Base-by-base conservation (phyloP, 345 rosid species). In the Eucalyptus sp. region DNA sequence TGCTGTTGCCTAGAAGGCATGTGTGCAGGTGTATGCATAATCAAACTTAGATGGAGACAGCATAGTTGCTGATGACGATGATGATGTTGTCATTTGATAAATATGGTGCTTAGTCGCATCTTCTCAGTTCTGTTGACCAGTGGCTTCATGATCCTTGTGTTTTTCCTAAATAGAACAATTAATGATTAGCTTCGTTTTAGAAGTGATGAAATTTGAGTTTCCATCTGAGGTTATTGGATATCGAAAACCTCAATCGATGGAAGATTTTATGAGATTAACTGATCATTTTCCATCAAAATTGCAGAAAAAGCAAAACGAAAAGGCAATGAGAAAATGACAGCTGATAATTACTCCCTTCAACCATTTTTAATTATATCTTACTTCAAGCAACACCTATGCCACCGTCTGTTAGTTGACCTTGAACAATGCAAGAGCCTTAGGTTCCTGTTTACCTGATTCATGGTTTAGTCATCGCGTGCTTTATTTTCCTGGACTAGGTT, bases 401-500 rank as follows among this genome's bases (percentile, higher is more conserved):
- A 86, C 66, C 48, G 6, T 43, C 41, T 20, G 64, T 50, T 86
- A 31, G 64, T 31, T 51, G 56, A 44, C 66, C 49, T 15, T 86
- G 62, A 33, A 86, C 29, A 22, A 31, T 51, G 56, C 29, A 3
- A 31, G 62, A 86, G 33, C 46, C 4, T 7, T 31, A 33, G 41
- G 15, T 31, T 51, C 66, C 50, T 76, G 48, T 76, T 76, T 76
- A 76, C 48, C 84, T 41, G 84, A 54, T 68, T 29, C 89, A 83
- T 89, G 37, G 60, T 79, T 64, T 62, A 66, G 80, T 62, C 88
- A 51, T 71, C 51, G 88, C 24, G 49, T 49, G 62, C 52, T 51
- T 87, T 49, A 54, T 43, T 86, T 89, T 89, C 85, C 88, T 89
- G 91, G 87, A 86, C 88, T 92, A 98, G 99, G 93, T 89, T 97